Conservation (phyloP, 1,284 basidiomycete species). For the Ustilago crameri region DNA sequence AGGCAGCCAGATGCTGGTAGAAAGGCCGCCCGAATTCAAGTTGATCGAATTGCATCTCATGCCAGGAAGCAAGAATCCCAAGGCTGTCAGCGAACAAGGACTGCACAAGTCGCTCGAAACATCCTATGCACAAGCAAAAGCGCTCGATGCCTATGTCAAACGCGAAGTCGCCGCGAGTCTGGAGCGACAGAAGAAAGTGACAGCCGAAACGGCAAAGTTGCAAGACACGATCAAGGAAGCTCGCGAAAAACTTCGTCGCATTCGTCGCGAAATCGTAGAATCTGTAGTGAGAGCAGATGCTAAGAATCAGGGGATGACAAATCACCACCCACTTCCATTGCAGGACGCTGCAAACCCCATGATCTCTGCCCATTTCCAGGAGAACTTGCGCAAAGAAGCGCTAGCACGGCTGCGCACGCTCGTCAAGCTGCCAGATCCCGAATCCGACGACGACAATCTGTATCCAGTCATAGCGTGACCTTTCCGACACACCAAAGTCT, state of each 20-base stretch:
- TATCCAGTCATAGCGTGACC: conserved; percentile 40
- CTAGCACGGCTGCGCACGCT: conserved; percentile 28
- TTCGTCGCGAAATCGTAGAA: conserved; percentile 27
- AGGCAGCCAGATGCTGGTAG: conserved; percentile 50
- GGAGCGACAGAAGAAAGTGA: conserved; percentile 40
- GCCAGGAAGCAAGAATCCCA: conserved; percentile 46
- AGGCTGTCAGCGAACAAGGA: conserved; percentile 38
- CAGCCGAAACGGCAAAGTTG: conserved; percentile 23
- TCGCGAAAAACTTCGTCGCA: conserved; percentile 11
- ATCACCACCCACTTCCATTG: conserved; percentile 14
- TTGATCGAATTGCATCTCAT: conserved; percentile 55
- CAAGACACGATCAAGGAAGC: conserved; percentile 19
- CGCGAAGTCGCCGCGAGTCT: conserved; percentile 42
- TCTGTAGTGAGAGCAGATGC: conserved; percentile 19
- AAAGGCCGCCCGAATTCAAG: conserved; percentile 37
- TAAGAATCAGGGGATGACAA: not conserved
- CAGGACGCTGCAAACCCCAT: conserved; percentile 34
- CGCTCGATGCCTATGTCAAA: conserved; percentile 39
- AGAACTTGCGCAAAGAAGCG: conserved; percentile 41
- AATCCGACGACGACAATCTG: conserved; percentile 47
- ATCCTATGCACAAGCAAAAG: conserved; percentile 52
- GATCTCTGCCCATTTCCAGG: conserved; percentile 37
- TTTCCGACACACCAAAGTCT: not conserved
- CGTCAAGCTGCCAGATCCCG: conserved; percentile 31
- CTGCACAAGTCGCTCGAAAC: conserved; percentile 55